These are phyloP conservation scores for Nakazawaea ambrosiae DNA, from an alignment of 805 yeast genomes.

Conservation along the genomic window DNA sequence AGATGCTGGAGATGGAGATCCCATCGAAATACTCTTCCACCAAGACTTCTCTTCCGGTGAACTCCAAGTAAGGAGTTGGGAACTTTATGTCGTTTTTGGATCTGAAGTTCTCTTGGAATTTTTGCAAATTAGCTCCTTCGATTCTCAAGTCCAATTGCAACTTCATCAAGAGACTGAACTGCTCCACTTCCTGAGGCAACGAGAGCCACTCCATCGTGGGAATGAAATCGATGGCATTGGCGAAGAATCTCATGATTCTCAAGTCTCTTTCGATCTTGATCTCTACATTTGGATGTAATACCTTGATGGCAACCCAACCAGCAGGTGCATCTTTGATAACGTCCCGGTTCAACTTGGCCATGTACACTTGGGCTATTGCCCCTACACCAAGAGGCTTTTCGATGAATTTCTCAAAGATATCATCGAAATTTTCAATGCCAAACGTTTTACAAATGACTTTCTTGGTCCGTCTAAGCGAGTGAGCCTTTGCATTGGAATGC, in stretches of 20 bases:
- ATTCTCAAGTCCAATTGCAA: slow-evolving; percentile 84
- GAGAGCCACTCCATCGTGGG: slow-evolving; percentile 99
- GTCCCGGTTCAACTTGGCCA: slow-evolving; percentile 52
- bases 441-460: slow-evolving; percentile 53
- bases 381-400: slow-evolving; percentile 90
- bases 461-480: slow-evolving; percentile 56
- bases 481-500: slow-evolving; percentile 81
- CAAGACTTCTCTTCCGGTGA: slow-evolving; percentile 63
- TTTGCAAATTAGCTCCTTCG: slow-evolving; percentile 74
- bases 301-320: slow-evolving; percentile 79
- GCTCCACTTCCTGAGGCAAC: slow-evolving; percentile 88
- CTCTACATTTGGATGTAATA: slow-evolving; percentile 83
- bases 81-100: slow-evolving; percentile 58
- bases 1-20: slow-evolving; percentile 67
- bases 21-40: slow-evolving; percentile 86
- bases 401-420: slow-evolving; percentile 73
- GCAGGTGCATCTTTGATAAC: slow-evolving; percentile 29
- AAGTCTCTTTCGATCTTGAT: slow-evolving; percentile 71
- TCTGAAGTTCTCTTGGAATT: slow-evolving; percentile 64
- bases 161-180: slow-evolving; percentile 79
- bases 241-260: slow-evolving; percentile 77
- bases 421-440: slow-evolving; percentile 46
- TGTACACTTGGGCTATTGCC: slow-evolving; percentile 94
- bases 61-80: slow-evolving; percentile 65
- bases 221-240: slow-evolving; percentile 54